Conservation (phyloP, 257 asterid genomes). For the Jacaranda mimosifolia region DNA sequence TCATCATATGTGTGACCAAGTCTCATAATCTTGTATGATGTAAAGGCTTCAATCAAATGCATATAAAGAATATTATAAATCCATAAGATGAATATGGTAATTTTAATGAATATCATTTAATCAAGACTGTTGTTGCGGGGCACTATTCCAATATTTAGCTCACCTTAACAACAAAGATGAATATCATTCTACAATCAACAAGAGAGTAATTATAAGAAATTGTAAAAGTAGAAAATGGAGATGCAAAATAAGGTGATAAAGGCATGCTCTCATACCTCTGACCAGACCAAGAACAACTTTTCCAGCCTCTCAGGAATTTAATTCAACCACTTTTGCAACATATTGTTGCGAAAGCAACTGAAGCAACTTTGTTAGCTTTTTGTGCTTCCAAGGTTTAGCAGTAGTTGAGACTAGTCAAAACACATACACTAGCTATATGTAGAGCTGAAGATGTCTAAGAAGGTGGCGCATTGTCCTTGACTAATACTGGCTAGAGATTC, state of each 20-base stretch:
- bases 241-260: constrained; percentile 96
- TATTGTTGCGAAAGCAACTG: constrained; percentile 93
- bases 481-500: constrained; percentile 82
- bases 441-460: constrained; percentile 88
- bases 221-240: constrained; percentile 91
- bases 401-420: constrained; percentile 95
- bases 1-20: too few species aligned
- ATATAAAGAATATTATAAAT: too few species aligned
- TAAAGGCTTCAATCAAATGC: too few species aligned
- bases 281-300: constrained; percentile 82
- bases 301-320: constrained; percentile 85
- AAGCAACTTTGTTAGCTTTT: constrained; percentile 84
- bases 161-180: constrained; percentile 85
- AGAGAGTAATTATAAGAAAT: constrained; percentile 79
- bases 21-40: too few species aligned
- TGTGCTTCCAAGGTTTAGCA: constrained; percentile 84
- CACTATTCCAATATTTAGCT: constrained; percentile 35
- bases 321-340: constrained; percentile 88
- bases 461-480: constrained; percentile 87
- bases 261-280: constrained; percentile 76
- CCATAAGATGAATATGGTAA: too few species aligned
- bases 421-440: constrained; percentile 91
- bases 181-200: constrained; percentile 93
- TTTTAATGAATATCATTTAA: too few species aligned
- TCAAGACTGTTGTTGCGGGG: too few species aligned